Percentiles rank a stretch among this genome's conserved stretches.
Conservation (phyloP, 192 early-diverging fungal species). For the Coemansia sp. region DNA sequence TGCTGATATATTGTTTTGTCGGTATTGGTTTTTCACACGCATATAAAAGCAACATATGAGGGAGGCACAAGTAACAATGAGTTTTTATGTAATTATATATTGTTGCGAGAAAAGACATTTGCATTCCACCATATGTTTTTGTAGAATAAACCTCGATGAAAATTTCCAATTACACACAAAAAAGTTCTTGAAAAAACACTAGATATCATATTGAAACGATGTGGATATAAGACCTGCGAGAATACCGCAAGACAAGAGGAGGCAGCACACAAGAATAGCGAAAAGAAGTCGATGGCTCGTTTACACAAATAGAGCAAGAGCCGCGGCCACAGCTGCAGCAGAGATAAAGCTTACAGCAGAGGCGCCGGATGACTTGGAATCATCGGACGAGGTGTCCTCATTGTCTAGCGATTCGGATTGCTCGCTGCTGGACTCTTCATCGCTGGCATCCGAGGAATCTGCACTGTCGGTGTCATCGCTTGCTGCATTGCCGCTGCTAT, state of each 20-base stretch:
- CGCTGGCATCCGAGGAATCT: background rate
- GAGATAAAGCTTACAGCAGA: slow-evolving; percentile 33
- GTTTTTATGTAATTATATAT: too few species aligned
- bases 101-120: too few species aligned
- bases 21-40: background rate
- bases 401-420: slow-evolving; percentile 13
- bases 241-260: background rate
- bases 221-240: background rate
- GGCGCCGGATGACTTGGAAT: slow-evolving; percentile 13
- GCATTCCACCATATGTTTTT: too few species aligned
- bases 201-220: background rate
- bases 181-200: background rate
- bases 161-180: background rate
- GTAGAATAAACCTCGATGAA: too few species aligned
- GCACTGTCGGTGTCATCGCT: background rate
- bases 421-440: slow-evolving; percentile 5
- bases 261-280: slow-evolving; percentile 8
- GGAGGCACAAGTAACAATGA: too few species aligned
- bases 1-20: background rate
- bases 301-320: slow-evolving; percentile 16
- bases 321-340: slow-evolving; percentile 28
- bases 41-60: background rate
- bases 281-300: background rate
- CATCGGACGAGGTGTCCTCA: slow-evolving; percentile 11
- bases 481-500: background rate